Conservation (phyloP, 108 stramenopile species). For the Cyclotella kingstonii region DNA sequence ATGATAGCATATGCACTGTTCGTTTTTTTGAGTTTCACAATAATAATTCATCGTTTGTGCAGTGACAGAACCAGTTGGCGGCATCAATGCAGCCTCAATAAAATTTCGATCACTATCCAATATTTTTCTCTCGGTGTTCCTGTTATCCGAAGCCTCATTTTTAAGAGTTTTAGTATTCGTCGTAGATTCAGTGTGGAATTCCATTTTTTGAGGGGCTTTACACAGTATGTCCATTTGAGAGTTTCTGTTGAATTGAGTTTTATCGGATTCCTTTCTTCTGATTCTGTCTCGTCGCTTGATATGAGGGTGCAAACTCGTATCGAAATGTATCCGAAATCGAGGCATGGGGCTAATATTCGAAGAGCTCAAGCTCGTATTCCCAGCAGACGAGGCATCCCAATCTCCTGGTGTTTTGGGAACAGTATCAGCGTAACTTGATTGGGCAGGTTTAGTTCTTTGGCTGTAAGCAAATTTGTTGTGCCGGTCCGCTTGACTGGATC, state of each 20-base stretch:
- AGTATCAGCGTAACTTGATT: not conserved
- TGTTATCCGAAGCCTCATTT: not conserved
- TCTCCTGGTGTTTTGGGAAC: not conserved
- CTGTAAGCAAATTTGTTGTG: conserved; percentile 17
- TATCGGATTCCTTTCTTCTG: not conserved
- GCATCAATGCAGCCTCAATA: conserved; percentile 12
- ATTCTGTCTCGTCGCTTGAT: not conserved
- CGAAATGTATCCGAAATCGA: conserved; percentile 16
- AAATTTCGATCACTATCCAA: not conserved
- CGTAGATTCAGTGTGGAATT: too few species aligned
- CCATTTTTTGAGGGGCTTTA: too few species aligned
- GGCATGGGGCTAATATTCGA: conserved; percentile 28
- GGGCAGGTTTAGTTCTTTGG: not conserved
- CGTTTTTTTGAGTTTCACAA: not conserved
- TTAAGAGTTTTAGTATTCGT: not conserved
- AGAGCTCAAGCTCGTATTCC: conserved; percentile 18
- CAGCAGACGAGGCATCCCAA: conserved; percentile 3
- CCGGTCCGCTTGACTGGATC: not conserved
- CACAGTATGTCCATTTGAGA: too few species aligned
- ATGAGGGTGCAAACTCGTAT: not conserved
- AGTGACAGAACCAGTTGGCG: not conserved
- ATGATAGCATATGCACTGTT: not conserved
- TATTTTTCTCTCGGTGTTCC: not conserved
- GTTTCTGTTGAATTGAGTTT: not conserved
- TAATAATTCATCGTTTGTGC: not conserved